These are phyloP conservation scores for Lipomyces starkeyi DNA, from an alignment of 805 yeast genomes.

Conservation along the genomic window DNA sequence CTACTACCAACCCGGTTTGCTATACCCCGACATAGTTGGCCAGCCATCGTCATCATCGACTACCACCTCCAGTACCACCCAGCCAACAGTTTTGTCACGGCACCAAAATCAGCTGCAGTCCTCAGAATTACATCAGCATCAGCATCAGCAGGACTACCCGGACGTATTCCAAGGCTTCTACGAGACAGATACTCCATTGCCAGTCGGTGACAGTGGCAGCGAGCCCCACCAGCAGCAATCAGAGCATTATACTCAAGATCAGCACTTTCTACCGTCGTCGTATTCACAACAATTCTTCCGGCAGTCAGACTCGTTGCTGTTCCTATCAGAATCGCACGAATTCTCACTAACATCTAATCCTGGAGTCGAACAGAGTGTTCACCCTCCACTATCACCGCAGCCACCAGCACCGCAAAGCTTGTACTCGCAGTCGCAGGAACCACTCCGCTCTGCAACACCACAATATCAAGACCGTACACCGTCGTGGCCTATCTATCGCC, in stretches of 20 bases:
- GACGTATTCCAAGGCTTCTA: slow-evolving; percentile 3
- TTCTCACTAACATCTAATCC: background rate
- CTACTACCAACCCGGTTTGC: background rate
- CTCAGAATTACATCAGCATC: background rate
- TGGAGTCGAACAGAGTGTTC: background rate
- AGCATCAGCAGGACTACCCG: slow-evolving; percentile 1
- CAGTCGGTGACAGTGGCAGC: slow-evolving; percentile 11
- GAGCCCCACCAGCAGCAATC: slow-evolving; percentile 10
- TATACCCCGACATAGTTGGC: slow-evolving; percentile 12
- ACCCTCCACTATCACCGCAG: background rate
- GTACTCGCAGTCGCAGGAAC: background rate
- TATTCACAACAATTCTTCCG: background rate
- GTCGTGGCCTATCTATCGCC: background rate
- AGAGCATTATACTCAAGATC: background rate
- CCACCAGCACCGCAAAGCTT: background rate
- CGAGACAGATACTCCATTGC: slow-evolving; percentile 4
- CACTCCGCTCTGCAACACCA: background rate
- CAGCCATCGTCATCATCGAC: background rate
- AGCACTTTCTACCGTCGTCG: background rate
- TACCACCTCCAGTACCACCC: background rate
- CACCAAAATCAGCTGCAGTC: slow-evolving; percentile 12
- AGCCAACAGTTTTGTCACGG: background rate
- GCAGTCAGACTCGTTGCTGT: background rate
- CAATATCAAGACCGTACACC: background rate
- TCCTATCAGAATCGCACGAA: background rate